A percentile compares a stretch with the other conserved stretches of the same genome.
Conservation (phyloP, 805 yeast genomes). For the Hanseniaspora lindneri region DNA sequence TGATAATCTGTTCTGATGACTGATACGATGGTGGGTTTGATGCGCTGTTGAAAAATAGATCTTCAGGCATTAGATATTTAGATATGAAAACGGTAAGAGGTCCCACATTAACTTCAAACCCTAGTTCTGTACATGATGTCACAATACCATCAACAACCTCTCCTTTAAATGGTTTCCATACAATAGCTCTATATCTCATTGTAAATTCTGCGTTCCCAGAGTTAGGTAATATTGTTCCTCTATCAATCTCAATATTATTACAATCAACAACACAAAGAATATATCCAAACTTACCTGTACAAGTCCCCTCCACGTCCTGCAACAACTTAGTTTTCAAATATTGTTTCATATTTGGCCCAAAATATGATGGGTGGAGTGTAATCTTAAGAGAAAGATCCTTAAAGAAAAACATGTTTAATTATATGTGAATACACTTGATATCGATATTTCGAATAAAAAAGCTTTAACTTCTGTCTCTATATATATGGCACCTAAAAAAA, state of each 20-base stretch:
- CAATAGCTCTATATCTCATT: slow-evolving; percentile 90
- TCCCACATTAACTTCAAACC: slow-evolving; percentile 96
- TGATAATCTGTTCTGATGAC: slow-evolving; percentile 86
- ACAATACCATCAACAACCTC: slow-evolving; percentile 97
- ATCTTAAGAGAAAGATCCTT: slow-evolving; percentile 86
- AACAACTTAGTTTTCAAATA: slow-evolving; percentile 77
- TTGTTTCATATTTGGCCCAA: slow-evolving; percentile 96
- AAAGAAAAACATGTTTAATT: slow-evolving; percentile 32
- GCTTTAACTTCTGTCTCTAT: too few relatives aligned
- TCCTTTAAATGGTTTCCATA: slow-evolving; percentile 97
- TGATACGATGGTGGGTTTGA: slow-evolving; percentile 98
- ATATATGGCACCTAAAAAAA: too few relatives aligned
- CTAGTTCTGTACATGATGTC: slow-evolving; percentile 85
- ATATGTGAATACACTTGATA: too few relatives aligned
- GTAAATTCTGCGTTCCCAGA: slow-evolving; percentile 93
- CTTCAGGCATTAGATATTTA: slow-evolving; percentile 86
- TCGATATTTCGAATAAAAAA: too few relatives aligned
- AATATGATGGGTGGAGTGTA: slow-evolving; percentile 92
- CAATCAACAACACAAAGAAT: slow-evolving; percentile 92
- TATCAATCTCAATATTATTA: slow-evolving; percentile 87
- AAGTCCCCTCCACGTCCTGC: slow-evolving; percentile 95
- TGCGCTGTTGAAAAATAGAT: slow-evolving; percentile 85
- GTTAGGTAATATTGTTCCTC: slow-evolving; percentile 81
- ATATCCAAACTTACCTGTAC: slow-evolving; percentile 97
- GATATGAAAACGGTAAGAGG: slow-evolving; percentile 91